phyloP scores from a whole-genome alignment of 176 grass and related monocot genomes.

The Aegilops speltoides region DNA sequence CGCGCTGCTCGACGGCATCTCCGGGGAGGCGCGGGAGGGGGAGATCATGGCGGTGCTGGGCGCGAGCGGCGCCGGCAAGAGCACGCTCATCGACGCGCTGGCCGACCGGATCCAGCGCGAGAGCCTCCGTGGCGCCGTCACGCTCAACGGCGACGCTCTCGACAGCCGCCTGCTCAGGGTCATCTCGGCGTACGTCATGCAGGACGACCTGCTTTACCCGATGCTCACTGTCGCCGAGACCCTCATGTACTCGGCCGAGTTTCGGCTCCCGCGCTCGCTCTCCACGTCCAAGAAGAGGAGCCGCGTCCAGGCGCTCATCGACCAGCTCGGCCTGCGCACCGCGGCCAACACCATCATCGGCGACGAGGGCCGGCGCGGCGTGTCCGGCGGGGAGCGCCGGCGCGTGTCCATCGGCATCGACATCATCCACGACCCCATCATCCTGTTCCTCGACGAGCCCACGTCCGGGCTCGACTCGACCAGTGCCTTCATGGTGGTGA shows the following conservation, averaged over 20 bases:
- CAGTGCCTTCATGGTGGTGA: slow-evolving; percentile 75
- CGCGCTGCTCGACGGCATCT: slow-evolving; percentile 65
- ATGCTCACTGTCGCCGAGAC: slow-evolving; percentile 93
- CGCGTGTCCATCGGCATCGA: slow-evolving; percentile 83
- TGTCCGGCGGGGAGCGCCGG: slow-evolving; percentile 76
- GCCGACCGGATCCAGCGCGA: slow-evolving; percentile 52
- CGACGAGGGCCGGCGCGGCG: slow-evolving; percentile 73
- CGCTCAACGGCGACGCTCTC: slow-evolving; percentile 56
- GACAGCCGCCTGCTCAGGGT: slow-evolving; percentile 46
- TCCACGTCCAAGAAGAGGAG: slow-evolving; percentile 53
- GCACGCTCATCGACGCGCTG: slow-evolving; percentile 79
- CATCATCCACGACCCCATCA: slow-evolving; percentile 83
- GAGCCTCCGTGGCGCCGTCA: slow-evolving; percentile 56
- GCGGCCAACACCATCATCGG: slow-evolving; percentile 86
- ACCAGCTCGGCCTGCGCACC: slow-evolving; percentile 64
- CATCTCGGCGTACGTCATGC: slow-evolving; percentile 94
- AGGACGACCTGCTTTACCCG: slow-evolving; percentile 90
- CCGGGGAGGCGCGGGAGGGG: slow-evolving; percentile 59
- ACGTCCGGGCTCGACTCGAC: slow-evolving; percentile 85
- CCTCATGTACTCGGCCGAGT: slow-evolving; percentile 78
- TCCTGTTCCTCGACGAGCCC: slow-evolving; percentile 87
- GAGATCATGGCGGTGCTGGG: slow-evolving; percentile 77
- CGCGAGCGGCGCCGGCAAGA: slow-evolving; percentile 80
- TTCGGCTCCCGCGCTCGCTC: slow-evolving; percentile 64
- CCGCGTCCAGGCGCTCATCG: slow-evolving; percentile 69